Evolutionary conservation across 129 eudicot species (phyloP).

Genomic region (Mikania micrantha): DNA sequence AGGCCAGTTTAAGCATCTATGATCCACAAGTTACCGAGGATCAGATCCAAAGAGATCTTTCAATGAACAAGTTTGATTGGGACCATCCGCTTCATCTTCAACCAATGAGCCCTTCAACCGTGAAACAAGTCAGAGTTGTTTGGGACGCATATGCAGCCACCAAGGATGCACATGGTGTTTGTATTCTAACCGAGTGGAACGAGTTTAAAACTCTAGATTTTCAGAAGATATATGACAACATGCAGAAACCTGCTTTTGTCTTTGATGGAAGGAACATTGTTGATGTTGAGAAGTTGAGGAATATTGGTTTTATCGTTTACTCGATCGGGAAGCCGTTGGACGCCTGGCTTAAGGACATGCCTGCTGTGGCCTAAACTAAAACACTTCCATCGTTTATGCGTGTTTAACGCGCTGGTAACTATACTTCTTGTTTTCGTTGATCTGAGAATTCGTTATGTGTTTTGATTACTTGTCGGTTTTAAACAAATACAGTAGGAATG

Average conservation of each 20-base stretch:
- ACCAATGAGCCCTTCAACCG: slow-evolving; percentile 40
- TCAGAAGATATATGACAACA: slow-evolving; percentile 39
- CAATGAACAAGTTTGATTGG: slow-evolving; percentile 62
- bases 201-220: slow-evolving; percentile 57
- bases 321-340: slow-evolving; percentile 74
- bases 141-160: slow-evolving; percentile 59
- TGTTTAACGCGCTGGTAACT: not conserved
- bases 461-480: not conserved
- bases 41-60: slow-evolving; percentile 56
- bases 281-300: slow-evolving; percentile 46
- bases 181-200: slow-evolving; percentile 63
- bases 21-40: slow-evolving; percentile 77
- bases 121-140: slow-evolving; percentile 40
- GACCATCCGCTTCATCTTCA: slow-evolving; percentile 74
- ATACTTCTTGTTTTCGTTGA: not conserved
- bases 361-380: slow-evolving; percentile 29
- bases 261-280: slow-evolving; percentile 62
- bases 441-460: not conserved
- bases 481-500: slow-evolving; percentile 1
- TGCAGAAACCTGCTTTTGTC: slow-evolving; percentile 64
- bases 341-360: slow-evolving; percentile 63
- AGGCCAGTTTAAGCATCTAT: slow-evolving; percentile 59
- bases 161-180: slow-evolving; percentile 52
- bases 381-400: not conserved
- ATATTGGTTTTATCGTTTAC: slow-evolving; percentile 57